These are phyloP conservation scores for Xanthoconium purpureum DNA, from an alignment of 768 basidiomycete genomes.

Conservation along the genomic window DNA sequence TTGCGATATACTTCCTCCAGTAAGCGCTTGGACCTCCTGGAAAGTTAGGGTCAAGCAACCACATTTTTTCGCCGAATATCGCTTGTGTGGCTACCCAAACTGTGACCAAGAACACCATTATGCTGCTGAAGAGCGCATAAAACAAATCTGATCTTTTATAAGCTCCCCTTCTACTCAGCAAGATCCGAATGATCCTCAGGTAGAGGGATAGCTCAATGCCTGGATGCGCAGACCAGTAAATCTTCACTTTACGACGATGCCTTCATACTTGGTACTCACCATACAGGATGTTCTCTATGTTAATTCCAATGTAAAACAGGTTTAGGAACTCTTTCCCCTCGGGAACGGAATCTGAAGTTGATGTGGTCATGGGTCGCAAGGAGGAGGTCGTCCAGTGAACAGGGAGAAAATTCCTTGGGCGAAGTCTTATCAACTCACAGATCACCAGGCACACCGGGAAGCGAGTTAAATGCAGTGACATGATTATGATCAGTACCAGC, in stretches of 20 bases:
- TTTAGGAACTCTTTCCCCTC: conserved; percentile 2
- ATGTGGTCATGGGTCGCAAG: neutral
- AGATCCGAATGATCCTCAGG: conserved; percentile 17
- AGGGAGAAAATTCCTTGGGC: neutral
- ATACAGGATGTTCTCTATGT: conserved; percentile 20
- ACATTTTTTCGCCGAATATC: conserved; percentile 33
- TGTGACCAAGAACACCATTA: conserved; percentile 30
- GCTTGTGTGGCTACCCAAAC: conserved; percentile 25
- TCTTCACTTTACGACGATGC: neutral
- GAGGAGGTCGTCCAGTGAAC: neutral
- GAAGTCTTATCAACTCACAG: neutral
- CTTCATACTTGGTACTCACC: conserved; percentile 6
- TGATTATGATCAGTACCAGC: neutral
- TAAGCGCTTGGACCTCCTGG: conserved; percentile 37
- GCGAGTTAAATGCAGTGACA: neutral
- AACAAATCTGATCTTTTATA: conserved; percentile 1
- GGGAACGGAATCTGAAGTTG: neutral
- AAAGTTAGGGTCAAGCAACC: conserved; percentile 33
- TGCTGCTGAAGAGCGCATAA: conserved; percentile 23
- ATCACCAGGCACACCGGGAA: neutral
- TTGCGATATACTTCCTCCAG: conserved; percentile 20
- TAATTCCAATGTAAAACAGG: conserved; percentile 16
- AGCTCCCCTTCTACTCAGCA: conserved; percentile 6
- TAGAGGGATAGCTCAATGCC: conserved; percentile 26
- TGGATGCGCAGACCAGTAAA: neutral